A percentile compares a stretch with the other conserved stretches of the same genome.
Conservation (phyloP, 805 yeast species). For the Dipodascopsis uninucleata region DNA sequence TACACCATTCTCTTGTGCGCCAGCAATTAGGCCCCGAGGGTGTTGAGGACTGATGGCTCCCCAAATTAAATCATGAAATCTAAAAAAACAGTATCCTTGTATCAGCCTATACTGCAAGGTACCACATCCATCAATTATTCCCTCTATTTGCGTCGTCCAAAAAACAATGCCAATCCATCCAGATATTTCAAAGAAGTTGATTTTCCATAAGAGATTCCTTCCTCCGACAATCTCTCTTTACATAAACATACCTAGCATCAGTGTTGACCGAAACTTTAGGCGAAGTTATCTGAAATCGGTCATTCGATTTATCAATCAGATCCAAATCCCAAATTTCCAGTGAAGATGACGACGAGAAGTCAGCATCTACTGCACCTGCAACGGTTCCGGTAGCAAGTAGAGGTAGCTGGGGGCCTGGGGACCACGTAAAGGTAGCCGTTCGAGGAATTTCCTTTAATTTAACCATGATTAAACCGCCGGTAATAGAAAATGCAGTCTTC, state of each 20-base stretch:
- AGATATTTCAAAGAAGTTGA: not conserved
- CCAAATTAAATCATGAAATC: conserved; percentile 83
- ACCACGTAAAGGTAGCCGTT: conserved; percentile 97
- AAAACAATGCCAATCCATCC: not conserved
- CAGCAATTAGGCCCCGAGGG: conserved; percentile 64
- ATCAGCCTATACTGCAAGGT: too few species aligned
- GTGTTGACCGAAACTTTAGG: conserved; percentile 48
- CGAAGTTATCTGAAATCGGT: conserved; percentile 32
- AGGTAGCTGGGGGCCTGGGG: conserved; percentile 64
- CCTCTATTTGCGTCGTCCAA: not conserved
- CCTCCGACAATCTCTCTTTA: too few species aligned
- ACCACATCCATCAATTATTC: too few species aligned
- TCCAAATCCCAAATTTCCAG: conserved; percentile 73
- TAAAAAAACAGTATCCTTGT: conserved; percentile 27
- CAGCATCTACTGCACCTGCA: conserved; percentile 92
- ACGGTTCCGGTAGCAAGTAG: conserved; percentile 84
- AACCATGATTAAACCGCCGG: conserved; percentile 5
- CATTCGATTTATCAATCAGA: conserved; percentile 36
- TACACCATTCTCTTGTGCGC: conserved; percentile 80
- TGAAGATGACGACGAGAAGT: conserved; percentile 73
- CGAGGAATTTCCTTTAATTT: conserved; percentile 68
- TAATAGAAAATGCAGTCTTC: too few species aligned
- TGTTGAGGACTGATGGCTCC: conserved; percentile 52
- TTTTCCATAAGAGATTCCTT: not conserved
- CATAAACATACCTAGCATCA: conserved; percentile 43